Evolutionary conservation across 2,329 filamentous ascomycete genomes (phyloP).

Genomic region (Colletotrichum orbiculare): DNA sequence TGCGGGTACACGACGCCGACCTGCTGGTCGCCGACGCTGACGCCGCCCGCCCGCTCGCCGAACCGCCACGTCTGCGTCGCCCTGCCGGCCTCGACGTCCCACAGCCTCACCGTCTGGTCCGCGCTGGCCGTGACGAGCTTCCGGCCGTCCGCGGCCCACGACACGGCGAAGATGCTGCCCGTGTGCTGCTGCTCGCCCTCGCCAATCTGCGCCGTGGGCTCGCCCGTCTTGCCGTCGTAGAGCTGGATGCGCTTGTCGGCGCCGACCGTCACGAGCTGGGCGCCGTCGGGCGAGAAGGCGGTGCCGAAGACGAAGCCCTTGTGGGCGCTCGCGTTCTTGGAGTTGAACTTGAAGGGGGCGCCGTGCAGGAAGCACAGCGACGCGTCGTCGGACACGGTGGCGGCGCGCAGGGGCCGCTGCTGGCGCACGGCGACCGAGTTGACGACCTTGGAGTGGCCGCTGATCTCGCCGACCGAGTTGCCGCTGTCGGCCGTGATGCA

Average conservation of each 20-base stretch:
- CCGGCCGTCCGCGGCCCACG: slow-evolving; percentile 89
- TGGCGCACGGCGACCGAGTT: slow-evolving; percentile 92
- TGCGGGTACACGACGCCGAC: slow-evolving; percentile 93
- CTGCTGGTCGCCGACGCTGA: slow-evolving; percentile 86
- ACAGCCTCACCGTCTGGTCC: slow-evolving; percentile 93
- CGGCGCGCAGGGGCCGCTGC: slow-evolving; percentile 89
- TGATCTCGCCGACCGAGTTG: slow-evolving; percentile 94
- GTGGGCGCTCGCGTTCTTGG: slow-evolving; percentile 81
- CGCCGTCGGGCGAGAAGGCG: slow-evolving; percentile 90
- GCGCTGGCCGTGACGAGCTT: slow-evolving; percentile 91
- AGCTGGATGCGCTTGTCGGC: slow-evolving; percentile 94
- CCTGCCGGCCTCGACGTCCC: slow-evolving; percentile 86
- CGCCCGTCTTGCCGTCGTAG: slow-evolving; percentile 96
- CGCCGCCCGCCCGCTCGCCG: slow-evolving; percentile 73
- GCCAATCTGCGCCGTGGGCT: slow-evolving; percentile 80
- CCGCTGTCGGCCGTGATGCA: slow-evolving; percentile 96
- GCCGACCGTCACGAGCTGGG: slow-evolving; percentile 84
- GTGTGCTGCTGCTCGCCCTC: slow-evolving; percentile 78
- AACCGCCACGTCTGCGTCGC: slow-evolving; percentile 86
- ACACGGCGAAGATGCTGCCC: slow-evolving; percentile 91
- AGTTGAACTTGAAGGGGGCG: slow-evolving; percentile 94
- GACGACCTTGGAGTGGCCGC: slow-evolving; percentile 89
- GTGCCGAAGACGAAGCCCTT: slow-evolving; percentile 90
- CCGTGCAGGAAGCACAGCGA: slow-evolving; percentile 93
- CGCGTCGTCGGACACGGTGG: slow-evolving; percentile 90